phyloP scores from a whole-genome alignment of 257 asterid species.

The Cinchona pubescens region DNA sequence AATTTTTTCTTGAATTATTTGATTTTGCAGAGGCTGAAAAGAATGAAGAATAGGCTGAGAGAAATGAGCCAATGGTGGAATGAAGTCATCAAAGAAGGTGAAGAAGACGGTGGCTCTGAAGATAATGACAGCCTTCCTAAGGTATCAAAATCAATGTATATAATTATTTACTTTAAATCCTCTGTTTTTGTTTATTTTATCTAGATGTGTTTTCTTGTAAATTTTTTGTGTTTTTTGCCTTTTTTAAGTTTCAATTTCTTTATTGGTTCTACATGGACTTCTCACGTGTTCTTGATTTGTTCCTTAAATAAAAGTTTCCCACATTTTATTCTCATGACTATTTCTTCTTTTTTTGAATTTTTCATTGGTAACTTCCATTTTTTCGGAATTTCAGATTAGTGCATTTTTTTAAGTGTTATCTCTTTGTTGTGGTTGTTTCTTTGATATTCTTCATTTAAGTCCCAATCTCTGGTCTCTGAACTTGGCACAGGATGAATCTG shows the following conservation, averaged over 20 bases:
- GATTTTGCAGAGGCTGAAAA: conserved; percentile 15
- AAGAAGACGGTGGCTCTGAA: conserved; percentile 14
- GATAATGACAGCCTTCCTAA: conserved; percentile 1
- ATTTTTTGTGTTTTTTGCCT: background rate
- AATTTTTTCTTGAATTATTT: background rate
- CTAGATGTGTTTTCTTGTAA: background rate
- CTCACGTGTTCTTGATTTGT: background rate
- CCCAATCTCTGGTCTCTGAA: background rate
- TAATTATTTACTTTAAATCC: too few relatives aligned
- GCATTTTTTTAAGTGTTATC: too few relatives aligned
- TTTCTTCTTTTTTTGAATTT: background rate
- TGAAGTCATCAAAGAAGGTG: conserved; percentile 17
- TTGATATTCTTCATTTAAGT: too few relatives aligned
- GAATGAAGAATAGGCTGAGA: conserved; percentile 3
- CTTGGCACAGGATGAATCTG: conserved; percentile 4
- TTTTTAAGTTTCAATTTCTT: background rate
- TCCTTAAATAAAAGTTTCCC: background rate
- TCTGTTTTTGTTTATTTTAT: background rate
- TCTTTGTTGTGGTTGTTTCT: too few relatives aligned
- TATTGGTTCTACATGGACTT: background rate
- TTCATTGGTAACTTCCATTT: too few relatives aligned
- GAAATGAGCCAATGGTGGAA: conserved; percentile 19
- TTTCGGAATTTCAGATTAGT: too few relatives aligned
- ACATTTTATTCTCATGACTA: background rate
- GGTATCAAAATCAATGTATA: background rate